Evolutionary conservation across 257 asterid genomes (phyloP), one percentile per base, ranked within the genome.

Genomic region (Henckelia pumila): DNA sequence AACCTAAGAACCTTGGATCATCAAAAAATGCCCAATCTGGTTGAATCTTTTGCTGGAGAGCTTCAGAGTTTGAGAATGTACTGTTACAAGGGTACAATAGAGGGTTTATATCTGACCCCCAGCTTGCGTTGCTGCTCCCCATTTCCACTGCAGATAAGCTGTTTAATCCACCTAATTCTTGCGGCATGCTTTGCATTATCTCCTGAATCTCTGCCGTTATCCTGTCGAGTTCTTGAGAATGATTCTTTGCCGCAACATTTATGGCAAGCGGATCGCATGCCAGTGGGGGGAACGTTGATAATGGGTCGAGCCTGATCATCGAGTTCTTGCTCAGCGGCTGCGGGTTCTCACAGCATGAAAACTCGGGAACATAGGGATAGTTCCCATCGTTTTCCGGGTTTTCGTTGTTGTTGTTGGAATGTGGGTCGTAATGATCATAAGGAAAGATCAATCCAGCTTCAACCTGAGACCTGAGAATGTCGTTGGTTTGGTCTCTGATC

Each of bases 31-130:
- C 8, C 73, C 75, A 72, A 28, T 57, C 68, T 59, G 65, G 79
- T 37, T 50, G 56, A 55, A 53, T 62, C 33, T 24, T 63, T 21
- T 49, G 66, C 35, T 49, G 66, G 60, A 22, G 32, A 44, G 61
- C 30, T 65, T 74, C 75, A 24, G 52, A 49, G 59, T 59, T 59
- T 64, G 66, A 57, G 10, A 70, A 22, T 20, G 56, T 26, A 47
- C 20, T 47, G 20, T 16, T 47, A 3, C 75, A 75, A 57, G 80
- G 69, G 57, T 69, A 66, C 33, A 64, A 20, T 26, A 63, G 71
- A 50, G 77, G 60, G 32, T 40, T 79, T 14, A 66, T 32, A 32
- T 78, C 82, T 59, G 53, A 47, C 2, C 71, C 81, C 76, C 83
- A 79, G 69, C 78, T 72, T 7, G 78, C 71, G 33, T 60, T 68